Evolutionary conservation across 805 yeast species (phyloP), one percentile per base, ranked within the genome.

Genomic region (Ogataea methylovora): DNA sequence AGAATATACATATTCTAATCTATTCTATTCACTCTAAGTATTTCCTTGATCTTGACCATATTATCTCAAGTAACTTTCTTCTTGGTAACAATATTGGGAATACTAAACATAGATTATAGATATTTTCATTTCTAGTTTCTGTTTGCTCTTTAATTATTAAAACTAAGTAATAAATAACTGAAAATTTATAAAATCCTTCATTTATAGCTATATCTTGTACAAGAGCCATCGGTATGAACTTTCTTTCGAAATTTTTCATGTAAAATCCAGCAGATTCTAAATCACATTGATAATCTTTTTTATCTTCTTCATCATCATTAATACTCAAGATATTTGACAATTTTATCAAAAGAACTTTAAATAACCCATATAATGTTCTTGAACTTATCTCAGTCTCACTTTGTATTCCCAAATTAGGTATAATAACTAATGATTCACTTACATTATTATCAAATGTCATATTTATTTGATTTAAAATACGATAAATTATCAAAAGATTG

Each of bases 131-230:
- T 10, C 29, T 20, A 61, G 42, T 28, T 44, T 49, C 12, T 48
- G 46, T 8, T 43, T 46, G 24, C 11, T 61, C 64, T 34, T 66
- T 66, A 13, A 77, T 69, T 24, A 82, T 58, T 4, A 82, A 60
- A 27, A 79, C 74, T 51, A 84, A 57, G 48, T 82, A 79, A 51
- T 68, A 79, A 3, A 79, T 61, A 8, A 82, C 85, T 41, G 77
- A 78, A 41, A 76, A 71, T 5, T 80, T 80, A 35, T 65, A 65
- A 50, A 84, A 83, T 0, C 84, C 88, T 53, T 84, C 94, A 49
- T 82, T 82, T 18, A 84, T 76, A 0, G 81, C 71, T 9, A 84
- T 53, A 51, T 83, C 90, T 4, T 71, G 67, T 33, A 84, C 66
- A 29, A 63, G 62, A 30, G 68, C 71, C 25, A 65, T 56, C 0